These are phyloP conservation scores for Meyerozyma athensensis DNA, from an alignment of 1,139 yeast genomes.

Conservation along the genomic window DNA sequence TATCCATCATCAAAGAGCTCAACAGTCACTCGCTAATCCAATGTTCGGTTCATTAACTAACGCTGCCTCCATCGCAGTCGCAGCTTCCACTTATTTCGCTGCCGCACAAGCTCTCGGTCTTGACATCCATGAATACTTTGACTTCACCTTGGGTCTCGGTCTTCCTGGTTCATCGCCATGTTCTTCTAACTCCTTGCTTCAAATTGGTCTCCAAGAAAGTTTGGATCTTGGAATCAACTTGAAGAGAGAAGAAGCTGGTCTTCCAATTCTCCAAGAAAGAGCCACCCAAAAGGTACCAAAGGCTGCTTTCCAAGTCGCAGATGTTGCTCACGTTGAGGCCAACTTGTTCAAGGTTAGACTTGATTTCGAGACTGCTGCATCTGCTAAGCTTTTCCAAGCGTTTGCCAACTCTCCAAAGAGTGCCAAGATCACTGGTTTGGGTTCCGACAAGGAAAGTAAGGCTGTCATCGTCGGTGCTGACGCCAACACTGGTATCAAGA, in stretches of 20 bases:
- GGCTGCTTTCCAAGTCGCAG: slow-evolving; percentile 2
- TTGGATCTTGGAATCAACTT: slow-evolving; percentile 3
- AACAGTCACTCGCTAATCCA: not conserved
- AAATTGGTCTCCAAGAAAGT: slow-evolving; percentile 1
- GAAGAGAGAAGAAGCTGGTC: slow-evolving; percentile 3
- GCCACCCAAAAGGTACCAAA: not conserved
- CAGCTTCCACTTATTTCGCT: slow-evolving; percentile 1
- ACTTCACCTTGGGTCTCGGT: slow-evolving; percentile 3
- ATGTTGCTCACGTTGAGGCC: slow-evolving; percentile 3
- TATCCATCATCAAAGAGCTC: not conserved
- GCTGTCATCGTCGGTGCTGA: slow-evolving; percentile 1
- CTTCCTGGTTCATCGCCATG: slow-evolving; percentile 2
- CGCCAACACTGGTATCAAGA: not conserved
- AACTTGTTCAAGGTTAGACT: slow-evolving; percentile 3
- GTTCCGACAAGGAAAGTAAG: not conserved
- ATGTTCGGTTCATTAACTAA: not conserved
- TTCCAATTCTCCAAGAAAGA: not conserved
- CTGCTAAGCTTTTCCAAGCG: slow-evolving; percentile 1
- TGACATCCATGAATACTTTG: slow-evolving; percentile 2
- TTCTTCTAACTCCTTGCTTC: slow-evolving; percentile 2
- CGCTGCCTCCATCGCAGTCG: slow-evolving; percentile 1
- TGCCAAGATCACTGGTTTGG: slow-evolving; percentile 1
- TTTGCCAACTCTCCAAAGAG: slow-evolving; percentile 1
- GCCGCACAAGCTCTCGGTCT: not conserved
- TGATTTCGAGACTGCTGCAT: slow-evolving; percentile 3